Conservation (phyloP, 129 eudicot species). For the Artemisia annua region DNA sequence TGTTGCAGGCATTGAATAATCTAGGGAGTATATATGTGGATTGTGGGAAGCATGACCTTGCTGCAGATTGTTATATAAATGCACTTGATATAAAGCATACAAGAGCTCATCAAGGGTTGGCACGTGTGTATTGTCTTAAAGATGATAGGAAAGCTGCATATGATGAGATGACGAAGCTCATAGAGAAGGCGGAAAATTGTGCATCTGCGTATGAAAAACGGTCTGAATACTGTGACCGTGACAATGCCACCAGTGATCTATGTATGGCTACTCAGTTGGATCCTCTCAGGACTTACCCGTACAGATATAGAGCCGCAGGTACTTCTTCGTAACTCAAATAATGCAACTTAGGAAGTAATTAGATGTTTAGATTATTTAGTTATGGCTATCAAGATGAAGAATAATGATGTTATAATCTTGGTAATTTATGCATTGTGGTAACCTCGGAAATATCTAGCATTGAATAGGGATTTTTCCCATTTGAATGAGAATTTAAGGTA, state of each 20-base stretch:
- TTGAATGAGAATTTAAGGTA: background rate
- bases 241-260: slow-evolving; percentile 64
- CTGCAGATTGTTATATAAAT: slow-evolving; percentile 74
- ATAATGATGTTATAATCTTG: background rate
- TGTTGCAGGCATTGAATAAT: slow-evolving; percentile 74
- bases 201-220: slow-evolving; percentile 94
- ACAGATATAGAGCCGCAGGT: slow-evolving; percentile 95
- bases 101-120: slow-evolving; percentile 92
- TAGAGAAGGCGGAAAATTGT: slow-evolving; percentile 65
- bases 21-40: slow-evolving; percentile 89
- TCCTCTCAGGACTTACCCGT: slow-evolving; percentile 87
- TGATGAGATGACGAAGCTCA: slow-evolving; percentile 89
- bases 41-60: slow-evolving; percentile 76
- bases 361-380: background rate
- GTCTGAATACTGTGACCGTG: slow-evolving; percentile 83
- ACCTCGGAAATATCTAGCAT: background rate
- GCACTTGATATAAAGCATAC: slow-evolving; percentile 93
- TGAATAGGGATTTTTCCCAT: background rate
- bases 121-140: slow-evolving; percentile 73
- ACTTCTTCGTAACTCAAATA: slow-evolving; percentile 8
- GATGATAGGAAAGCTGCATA: slow-evolving; percentile 67
- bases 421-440: background rate
- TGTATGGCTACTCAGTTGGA: slow-evolving; percentile 68
- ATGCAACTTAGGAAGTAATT: background rate
- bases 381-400: background rate